Evolutionary conservation across 1,284 basidiomycete species (phyloP), one percentile per base, ranked within the genome.

Genomic region (Cutaneotrichosporon sp.): DNA sequence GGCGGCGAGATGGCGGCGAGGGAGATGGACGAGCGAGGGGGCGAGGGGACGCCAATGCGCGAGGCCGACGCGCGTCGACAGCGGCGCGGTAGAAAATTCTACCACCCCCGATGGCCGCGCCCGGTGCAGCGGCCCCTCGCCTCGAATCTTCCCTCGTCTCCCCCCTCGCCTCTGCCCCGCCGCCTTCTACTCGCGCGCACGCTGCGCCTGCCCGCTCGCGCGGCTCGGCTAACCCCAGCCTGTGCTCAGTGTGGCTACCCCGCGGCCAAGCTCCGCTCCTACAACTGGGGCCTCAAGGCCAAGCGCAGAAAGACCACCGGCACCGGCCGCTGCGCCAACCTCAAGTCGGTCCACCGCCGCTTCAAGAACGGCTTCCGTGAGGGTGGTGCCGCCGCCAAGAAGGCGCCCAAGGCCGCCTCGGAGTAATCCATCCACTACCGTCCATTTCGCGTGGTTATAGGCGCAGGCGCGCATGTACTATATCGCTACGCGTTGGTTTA

Each of bases 241-340:
- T 99, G 95, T 82, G 90, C 89, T 56, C 89, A 92, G 79, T 98
- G 97, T 81, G 97, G 95, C 63, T 98, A 94, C 84, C 95, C 95
- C 60, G 84, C 92, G 63, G 95, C 95, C 67, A 98, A 94, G 84
- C 84, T 95, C 76, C 89, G 95, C 78, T 95, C 91, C 74, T 98
- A 88, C 83, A 90, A 98, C 83, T 99, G 95, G 95, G 92, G 93
- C 72, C 86, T 89, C 81, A 99, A 99, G 87, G 95, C 95, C 64
- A 97, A 98, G 88, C 89, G 95, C 84, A 89, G 95, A 88, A 95
- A 97, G 88, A 97, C 94, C 60, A 94, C 78, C 69, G 95, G 95
- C 72, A 95, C 95, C 72, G 95, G 95, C 71, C 87, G 95, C 77
- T 97, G 97, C 94, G 85, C 86, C 70, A 88, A 95, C 87, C 87